phyloP scores from a whole-genome alignment of 768 basidiomycete species.

The Galerina sulciceps region DNA sequence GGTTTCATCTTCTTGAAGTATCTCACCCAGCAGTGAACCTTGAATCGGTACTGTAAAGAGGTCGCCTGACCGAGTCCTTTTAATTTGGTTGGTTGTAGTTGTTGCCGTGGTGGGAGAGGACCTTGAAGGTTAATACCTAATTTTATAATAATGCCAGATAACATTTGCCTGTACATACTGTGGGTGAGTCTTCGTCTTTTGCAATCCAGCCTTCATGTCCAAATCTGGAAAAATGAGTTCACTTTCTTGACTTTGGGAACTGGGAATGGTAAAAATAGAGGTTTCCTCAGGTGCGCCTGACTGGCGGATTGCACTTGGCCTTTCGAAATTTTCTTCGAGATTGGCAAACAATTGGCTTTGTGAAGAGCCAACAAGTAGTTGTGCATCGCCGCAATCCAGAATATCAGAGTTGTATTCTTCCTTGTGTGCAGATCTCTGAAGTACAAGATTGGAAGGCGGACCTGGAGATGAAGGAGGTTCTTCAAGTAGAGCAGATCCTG shows the following conservation, averaged over 20 bases:
- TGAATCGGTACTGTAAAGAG: constrained; percentile 24
- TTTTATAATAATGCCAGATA: background rate
- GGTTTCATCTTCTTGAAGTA: constrained; percentile 16
- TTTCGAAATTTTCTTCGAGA: constrained; percentile 25
- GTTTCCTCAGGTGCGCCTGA: constrained; percentile 6
- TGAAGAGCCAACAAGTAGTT: constrained; percentile 33
- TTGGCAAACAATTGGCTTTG: constrained; percentile 35
- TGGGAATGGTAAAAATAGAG: constrained; percentile 34
- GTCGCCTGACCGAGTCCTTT: constrained; percentile 23
- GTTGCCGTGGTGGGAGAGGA: background rate
- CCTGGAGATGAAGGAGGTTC: background rate
- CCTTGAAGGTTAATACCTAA: background rate
- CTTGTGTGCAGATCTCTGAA: background rate
- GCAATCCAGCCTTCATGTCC: background rate
- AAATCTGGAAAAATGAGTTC: constrained; percentile 30
- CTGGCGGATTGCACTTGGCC: constrained; percentile 4
- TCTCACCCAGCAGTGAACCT: constrained; percentile 15
- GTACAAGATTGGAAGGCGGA: background rate
- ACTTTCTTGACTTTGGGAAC: constrained; percentile 51
- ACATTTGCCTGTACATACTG: background rate
- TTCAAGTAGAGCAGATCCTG: too few species aligned
- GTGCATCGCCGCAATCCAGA: constrained; percentile 14
- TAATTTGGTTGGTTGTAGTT: background rate
- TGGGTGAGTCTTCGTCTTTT: background rate
- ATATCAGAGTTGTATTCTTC: background rate